phyloP scores from a whole-genome alignment of 306 rosid genomes.

The Castanospermum australe region DNA sequence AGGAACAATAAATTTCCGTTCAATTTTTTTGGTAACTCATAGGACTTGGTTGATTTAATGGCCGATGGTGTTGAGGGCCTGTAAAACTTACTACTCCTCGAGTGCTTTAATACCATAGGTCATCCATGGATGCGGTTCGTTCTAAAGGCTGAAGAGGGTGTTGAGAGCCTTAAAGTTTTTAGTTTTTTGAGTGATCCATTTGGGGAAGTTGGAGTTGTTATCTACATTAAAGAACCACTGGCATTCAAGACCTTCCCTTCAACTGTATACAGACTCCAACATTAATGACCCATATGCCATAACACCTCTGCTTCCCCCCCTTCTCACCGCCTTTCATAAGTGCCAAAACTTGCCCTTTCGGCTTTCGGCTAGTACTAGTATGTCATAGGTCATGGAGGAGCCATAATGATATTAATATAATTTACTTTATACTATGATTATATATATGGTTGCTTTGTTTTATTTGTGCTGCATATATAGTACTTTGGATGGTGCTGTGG shows the following conservation, averaged over 20 bases:
- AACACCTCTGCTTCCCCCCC: constrained; percentile 27
- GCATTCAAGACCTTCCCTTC: constrained; percentile 65
- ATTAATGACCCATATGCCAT: constrained; percentile 55
- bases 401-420: too few species aligned
- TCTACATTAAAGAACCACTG: constrained; percentile 49
- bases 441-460: background rate
- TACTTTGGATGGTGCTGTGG: background rate
- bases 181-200: constrained; percentile 49
- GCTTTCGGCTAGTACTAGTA: constrained; percentile 14
- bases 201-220: constrained; percentile 77
- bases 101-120: constrained; percentile 38
- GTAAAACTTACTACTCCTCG: constrained; percentile 25
- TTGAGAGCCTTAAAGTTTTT: constrained; percentile 46
- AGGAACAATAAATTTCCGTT: constrained; percentile 32
- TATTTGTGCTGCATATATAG: background rate
- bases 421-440: background rate
- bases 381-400: background rate
- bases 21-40: constrained; percentile 24
- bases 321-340: constrained; percentile 65
- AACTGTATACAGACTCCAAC: constrained; percentile 61
- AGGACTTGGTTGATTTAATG: constrained; percentile 45
- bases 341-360: constrained; percentile 28
- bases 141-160: constrained; percentile 50
- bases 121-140: constrained; percentile 42
- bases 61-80: constrained; percentile 46